Evolutionary conservation across 805 yeast species (phyloP).

Genomic region (Candida loeiensis): DNA sequence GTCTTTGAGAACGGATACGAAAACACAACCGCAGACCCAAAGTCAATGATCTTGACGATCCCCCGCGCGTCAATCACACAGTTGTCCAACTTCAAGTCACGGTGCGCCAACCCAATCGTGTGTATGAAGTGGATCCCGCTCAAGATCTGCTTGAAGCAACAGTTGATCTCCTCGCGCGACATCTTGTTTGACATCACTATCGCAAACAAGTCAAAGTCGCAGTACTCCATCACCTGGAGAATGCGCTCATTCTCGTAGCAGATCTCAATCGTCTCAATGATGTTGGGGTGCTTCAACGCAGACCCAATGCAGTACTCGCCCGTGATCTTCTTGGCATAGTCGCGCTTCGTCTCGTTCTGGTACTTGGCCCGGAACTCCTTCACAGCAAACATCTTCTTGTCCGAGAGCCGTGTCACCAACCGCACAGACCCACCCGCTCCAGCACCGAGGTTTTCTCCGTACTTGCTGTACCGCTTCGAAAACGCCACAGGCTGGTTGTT

Average conservation of each 20-base stretch:
- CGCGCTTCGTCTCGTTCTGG: constrained; percentile 71
- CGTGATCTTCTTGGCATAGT: constrained; percentile 87
- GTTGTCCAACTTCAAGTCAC: constrained; percentile 89
- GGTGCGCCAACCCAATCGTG: constrained; percentile 80
- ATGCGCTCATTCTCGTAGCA: constrained; percentile 84
- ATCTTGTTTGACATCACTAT: constrained; percentile 91
- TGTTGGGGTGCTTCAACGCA: constrained; percentile 83
- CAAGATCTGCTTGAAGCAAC: constrained; percentile 85
- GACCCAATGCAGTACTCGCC: constrained; percentile 94
- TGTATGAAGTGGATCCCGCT: constrained; percentile 81
- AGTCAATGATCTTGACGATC: constrained; percentile 85
- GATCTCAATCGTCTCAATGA: constrained; percentile 87
- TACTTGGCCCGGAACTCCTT: constrained; percentile 84
- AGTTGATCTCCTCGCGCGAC: constrained; percentile 73
- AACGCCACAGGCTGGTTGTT: constrained; percentile 46
- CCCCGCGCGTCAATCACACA: constrained; percentile 84
- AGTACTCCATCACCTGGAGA: constrained; percentile 91
- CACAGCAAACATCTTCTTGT: constrained; percentile 78
- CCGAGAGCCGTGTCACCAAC: constrained; percentile 63
- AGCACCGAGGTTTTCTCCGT: constrained; percentile 85
- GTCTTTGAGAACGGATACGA: constrained; percentile 78
- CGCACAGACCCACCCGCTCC: constrained; percentile 95
- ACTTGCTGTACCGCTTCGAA: constrained; percentile 72
- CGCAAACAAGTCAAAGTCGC: constrained; percentile 89
- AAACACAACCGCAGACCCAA: constrained; percentile 90